Conservation (phyloP, 192 early-diverging fungal species). For the Allomyces arbusculus region DNA sequence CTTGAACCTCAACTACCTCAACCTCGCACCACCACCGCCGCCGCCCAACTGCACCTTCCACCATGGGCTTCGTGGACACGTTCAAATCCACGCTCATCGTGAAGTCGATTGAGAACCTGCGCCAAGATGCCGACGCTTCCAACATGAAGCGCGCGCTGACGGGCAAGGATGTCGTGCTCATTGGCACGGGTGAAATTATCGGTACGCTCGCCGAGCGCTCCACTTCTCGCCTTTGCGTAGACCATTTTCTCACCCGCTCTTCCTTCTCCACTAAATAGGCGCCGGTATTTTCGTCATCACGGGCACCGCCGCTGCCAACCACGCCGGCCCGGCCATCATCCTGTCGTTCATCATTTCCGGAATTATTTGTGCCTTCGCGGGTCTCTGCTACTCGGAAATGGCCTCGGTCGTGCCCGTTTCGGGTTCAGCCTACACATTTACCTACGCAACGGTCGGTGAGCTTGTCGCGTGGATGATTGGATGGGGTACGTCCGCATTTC, state of each 20-base stretch:
- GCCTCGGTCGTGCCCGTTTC: slow-evolving; percentile 68
- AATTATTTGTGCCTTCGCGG: slow-evolving; percentile 47
- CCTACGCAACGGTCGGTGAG: slow-evolving; percentile 73
- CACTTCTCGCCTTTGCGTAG: no score
- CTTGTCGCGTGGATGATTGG: slow-evolving; percentile 75
- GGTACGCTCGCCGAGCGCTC: neutral
- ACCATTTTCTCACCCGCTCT: neutral
- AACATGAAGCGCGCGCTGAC: neutral
- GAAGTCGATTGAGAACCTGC: neutral
- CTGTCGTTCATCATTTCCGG: slow-evolving; percentile 64
- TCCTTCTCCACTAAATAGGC: neutral
- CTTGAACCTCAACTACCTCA: no score
- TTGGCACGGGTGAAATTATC: neutral
- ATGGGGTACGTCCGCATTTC: slow-evolving; percentile 25
- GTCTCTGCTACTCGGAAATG: slow-evolving; percentile 71
- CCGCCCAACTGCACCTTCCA: neutral
- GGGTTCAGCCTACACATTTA: slow-evolving; percentile 71
- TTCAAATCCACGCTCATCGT: neutral
- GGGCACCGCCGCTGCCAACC: slow-evolving; percentile 47
- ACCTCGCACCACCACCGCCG: no score
- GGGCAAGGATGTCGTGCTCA: neutral
- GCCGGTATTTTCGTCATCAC: slow-evolving; percentile 2
- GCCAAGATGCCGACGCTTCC: neutral
- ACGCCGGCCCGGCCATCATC: slow-evolving; percentile 67
- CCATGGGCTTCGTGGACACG: neutral